phyloP scores from a whole-genome alignment of 2,329 filamentous ascomycete genomes.

The Trichothecium roseum region DNA sequence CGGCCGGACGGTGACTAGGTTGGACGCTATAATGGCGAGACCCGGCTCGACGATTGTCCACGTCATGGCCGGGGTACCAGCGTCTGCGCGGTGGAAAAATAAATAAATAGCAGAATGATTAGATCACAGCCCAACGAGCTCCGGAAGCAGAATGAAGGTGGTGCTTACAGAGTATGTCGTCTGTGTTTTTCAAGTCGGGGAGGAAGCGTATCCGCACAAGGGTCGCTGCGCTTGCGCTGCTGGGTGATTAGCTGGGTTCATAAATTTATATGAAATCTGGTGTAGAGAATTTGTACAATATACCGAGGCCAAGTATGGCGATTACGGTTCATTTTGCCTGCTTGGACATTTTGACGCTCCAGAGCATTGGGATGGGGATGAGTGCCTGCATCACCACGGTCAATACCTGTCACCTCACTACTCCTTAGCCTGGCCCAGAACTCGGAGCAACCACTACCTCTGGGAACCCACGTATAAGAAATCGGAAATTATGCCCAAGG shows the following conservation, averaged over 20 bases:
- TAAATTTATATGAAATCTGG: background rate
- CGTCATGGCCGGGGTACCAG: conserved; percentile 40
- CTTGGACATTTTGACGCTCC: conserved; percentile 41
- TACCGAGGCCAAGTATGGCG: conserved; percentile 35
- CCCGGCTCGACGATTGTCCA: conserved; percentile 49
- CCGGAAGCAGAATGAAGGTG: background rate
- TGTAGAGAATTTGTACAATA: conserved; percentile 27
- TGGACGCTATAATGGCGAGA: conserved; percentile 43
- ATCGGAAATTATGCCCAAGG: conserved; percentile 42
- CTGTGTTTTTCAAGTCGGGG: conserved; percentile 29
- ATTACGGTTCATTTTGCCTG: conserved; percentile 43
- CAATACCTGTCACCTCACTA: conserved; percentile 2
- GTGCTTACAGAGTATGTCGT: conserved; percentile 37
- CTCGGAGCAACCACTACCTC: background rate
- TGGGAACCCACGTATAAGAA: conserved; percentile 35
- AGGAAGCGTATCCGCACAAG: conserved; percentile 40
- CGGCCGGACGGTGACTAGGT: conserved; percentile 43
- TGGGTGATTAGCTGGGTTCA: conserved; percentile 7
- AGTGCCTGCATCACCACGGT: conserved; percentile 24
- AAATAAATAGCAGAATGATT: conserved; percentile 7
- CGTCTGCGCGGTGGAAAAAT: too few relatives aligned
- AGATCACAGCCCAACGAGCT: too few relatives aligned
- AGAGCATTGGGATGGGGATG: conserved; percentile 42
- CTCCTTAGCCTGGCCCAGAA: background rate
- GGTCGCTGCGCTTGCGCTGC: conserved; percentile 42